phyloP scores from a whole-genome alignment of 768 basidiomycete genomes.

The Podaxis pistillaris region DNA sequence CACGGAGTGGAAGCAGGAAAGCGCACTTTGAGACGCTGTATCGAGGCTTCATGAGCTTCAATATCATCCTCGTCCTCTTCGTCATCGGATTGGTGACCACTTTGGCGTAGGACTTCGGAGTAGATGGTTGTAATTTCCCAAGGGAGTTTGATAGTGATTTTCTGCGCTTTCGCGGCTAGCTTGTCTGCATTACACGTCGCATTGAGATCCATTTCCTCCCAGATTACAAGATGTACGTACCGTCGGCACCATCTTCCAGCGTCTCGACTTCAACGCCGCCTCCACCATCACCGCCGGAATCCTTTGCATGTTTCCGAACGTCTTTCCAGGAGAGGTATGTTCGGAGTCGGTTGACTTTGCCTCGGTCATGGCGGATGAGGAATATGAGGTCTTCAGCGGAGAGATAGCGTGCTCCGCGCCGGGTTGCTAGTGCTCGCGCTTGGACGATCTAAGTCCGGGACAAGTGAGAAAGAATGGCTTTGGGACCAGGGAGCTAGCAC shows the following conservation, averaged over 20 bases:
- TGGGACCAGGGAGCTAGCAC: slow-evolving; percentile 16
- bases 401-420: slow-evolving; percentile 82
- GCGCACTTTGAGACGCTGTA: slow-evolving; percentile 74
- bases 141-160: slow-evolving; percentile 91
- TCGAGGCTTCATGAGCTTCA: slow-evolving; percentile 93
- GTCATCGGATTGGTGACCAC: slow-evolving; percentile 83
- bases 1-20: background rate
- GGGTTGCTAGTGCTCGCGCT: slow-evolving; percentile 78
- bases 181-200: slow-evolving; percentile 51
- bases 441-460: slow-evolving; percentile 67
- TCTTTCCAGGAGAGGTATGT: slow-evolving; percentile 98
- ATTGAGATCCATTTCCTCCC: background rate
- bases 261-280: slow-evolving; percentile 81
- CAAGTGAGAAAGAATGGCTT: background rate
- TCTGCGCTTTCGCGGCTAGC: slow-evolving; percentile 79
- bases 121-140: slow-evolving; percentile 96
- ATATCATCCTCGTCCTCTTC: slow-evolving; percentile 96
- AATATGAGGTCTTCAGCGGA: slow-evolving; percentile 96
- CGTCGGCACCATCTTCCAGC: slow-evolving; percentile 81
- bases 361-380: slow-evolving; percentile 90
- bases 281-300: slow-evolving; percentile 79
- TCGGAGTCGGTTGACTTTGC: slow-evolving; percentile 88
- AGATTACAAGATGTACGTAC: slow-evolving; percentile 36
- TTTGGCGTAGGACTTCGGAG: slow-evolving; percentile 76
- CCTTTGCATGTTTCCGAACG: slow-evolving; percentile 92